phyloP scores from a whole-genome alignment of 306 rosid genomes.

The Bauhinia variegata region DNA sequence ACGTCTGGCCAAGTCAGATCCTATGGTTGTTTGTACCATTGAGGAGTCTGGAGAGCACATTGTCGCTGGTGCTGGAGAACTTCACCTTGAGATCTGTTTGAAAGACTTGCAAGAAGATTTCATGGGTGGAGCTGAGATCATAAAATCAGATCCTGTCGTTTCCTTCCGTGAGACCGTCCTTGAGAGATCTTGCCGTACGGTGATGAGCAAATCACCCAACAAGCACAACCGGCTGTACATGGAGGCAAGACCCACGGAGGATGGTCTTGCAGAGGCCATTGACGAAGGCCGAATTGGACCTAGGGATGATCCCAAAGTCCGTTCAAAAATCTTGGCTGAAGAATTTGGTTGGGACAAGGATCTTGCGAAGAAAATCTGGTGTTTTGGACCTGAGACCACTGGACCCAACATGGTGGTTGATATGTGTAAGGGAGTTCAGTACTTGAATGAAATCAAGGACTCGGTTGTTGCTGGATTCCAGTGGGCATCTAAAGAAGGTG shows the following conservation, averaged over 20 bases:
- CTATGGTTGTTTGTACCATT: slow-evolving; percentile 87
- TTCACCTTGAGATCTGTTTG: slow-evolving; percentile 91
- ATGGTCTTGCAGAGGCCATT: slow-evolving; percentile 76
- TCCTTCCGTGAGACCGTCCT: slow-evolving; percentile 93
- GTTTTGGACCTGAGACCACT: slow-evolving; percentile 79
- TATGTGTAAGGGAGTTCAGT: slow-evolving; percentile 88
- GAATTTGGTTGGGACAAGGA: slow-evolving; percentile 85
- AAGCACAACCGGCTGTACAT: slow-evolving; percentile 90
- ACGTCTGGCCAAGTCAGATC: slow-evolving; percentile 88
- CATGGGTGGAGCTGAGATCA: slow-evolving; percentile 93
- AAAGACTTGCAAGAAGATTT: slow-evolving; percentile 89
- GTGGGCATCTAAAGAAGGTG: slow-evolving; percentile 92
- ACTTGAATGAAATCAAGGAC: slow-evolving; percentile 80
- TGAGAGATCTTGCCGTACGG: slow-evolving; percentile 73
- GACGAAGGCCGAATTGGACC: slow-evolving; percentile 83
- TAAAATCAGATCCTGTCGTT: slow-evolving; percentile 85
- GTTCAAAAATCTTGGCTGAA: slow-evolving; percentile 66
- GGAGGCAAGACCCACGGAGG: slow-evolving; percentile 71
- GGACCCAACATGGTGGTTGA: slow-evolving; percentile 96
- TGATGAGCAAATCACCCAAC: slow-evolving; percentile 97
- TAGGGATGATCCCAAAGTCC: slow-evolving; percentile 73
- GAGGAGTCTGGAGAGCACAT: slow-evolving; percentile 97
- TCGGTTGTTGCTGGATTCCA: slow-evolving; percentile 83
- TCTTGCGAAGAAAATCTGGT: slow-evolving; percentile 90
- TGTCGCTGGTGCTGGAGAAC: slow-evolving; percentile 96